Conservation (phyloP, 2,329 filamentous ascomycete species). For the Ophiocordyceps camponoti-leonardi region DNA sequence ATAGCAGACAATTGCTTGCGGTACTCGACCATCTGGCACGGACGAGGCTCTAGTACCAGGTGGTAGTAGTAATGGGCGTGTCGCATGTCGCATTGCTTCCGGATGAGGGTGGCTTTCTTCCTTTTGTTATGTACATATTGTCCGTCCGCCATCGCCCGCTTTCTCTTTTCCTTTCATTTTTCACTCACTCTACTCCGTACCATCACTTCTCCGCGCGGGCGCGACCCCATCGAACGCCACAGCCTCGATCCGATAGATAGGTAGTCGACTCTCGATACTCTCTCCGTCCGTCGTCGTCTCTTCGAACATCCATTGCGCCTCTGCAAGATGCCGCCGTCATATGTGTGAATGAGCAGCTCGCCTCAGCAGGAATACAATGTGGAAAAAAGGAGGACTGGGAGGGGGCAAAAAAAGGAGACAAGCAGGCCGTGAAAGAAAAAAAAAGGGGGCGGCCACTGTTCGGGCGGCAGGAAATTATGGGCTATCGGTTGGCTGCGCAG, state of each 20-base stretch:
- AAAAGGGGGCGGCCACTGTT: not conserved
- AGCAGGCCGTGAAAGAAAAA: not conserved
- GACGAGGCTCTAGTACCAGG: not conserved
- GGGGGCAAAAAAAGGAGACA: slow-evolving; percentile 1
- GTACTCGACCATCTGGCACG: slow-evolving; percentile 4
- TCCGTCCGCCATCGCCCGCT: too few species aligned
- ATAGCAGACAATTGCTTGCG: slow-evolving; percentile 12
- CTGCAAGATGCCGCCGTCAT: slow-evolving; percentile 1
- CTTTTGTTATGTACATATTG: too few species aligned
- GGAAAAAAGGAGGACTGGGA: not conserved
- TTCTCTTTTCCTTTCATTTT: too few species aligned
- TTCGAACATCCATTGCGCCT: not conserved
- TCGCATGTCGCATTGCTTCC: not conserved
- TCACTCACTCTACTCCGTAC: too few species aligned
- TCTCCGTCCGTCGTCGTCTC: not conserved
- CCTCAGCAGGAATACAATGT: not conserved
- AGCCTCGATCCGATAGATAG: too few species aligned
- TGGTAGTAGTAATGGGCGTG: not conserved
- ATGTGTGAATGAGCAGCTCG: slow-evolving; percentile 1
- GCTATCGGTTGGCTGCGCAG: slow-evolving; percentile 7
- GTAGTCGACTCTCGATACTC: too few species aligned
- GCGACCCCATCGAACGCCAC: too few species aligned
- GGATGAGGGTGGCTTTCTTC: not conserved
- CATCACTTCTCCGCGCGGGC: too few species aligned
- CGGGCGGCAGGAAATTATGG: slow-evolving; percentile 6